These are phyloP conservation scores for Aspergillus niger DNA, from an alignment of 2,329 filamentous ascomycete genomes.

Conservation along the genomic window DNA sequence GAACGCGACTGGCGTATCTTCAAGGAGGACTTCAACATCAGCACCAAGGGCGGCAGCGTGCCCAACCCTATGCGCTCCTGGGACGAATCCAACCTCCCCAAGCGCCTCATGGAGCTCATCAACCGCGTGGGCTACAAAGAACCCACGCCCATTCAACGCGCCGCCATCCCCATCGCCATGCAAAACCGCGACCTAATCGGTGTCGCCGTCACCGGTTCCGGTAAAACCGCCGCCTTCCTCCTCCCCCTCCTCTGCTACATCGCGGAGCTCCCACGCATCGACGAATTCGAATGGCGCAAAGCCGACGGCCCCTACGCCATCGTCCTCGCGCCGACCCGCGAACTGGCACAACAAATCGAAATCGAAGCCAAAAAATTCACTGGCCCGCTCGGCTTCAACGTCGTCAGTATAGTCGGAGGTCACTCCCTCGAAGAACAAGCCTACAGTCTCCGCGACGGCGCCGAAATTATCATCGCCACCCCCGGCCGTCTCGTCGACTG, in stretches of 20 bases:
- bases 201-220: slow-evolving; percentile 95
- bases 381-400: slow-evolving; percentile 83
- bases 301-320: slow-evolving; percentile 97
- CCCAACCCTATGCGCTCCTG: slow-evolving; percentile 97
- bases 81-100: slow-evolving; percentile 80
- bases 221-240: slow-evolving; percentile 95
- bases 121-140: slow-evolving; percentile 86
- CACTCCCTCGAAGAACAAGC: slow-evolving; percentile 93
- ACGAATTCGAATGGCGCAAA: slow-evolving; percentile 78
- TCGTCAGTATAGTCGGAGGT: slow-evolving; percentile 96
- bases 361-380: slow-evolving; percentile 92
- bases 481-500: slow-evolving; percentile 96
- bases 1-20: slow-evolving; percentile 99
- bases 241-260: slow-evolving; percentile 94
- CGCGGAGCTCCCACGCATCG: slow-evolving; percentile 79
- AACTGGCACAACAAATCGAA: slow-evolving; percentile 97
- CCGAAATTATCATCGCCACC: slow-evolving; percentile 98
- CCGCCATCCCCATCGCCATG: slow-evolving; percentile 91
- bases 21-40: slow-evolving; percentile 98
- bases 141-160: slow-evolving; percentile 87
- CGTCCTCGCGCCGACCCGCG: slow-evolving; percentile 92
- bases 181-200: slow-evolving; percentile 95
- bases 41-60: slow-evolving; percentile 86
- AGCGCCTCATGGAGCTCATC: slow-evolving; percentile 76
- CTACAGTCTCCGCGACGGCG: slow-evolving; percentile 84